Evolutionary conservation across 305 asterid genomes (phyloP), one percentile per base, ranked within the genome.

Genomic region (Fraxinus sp.): DNA sequence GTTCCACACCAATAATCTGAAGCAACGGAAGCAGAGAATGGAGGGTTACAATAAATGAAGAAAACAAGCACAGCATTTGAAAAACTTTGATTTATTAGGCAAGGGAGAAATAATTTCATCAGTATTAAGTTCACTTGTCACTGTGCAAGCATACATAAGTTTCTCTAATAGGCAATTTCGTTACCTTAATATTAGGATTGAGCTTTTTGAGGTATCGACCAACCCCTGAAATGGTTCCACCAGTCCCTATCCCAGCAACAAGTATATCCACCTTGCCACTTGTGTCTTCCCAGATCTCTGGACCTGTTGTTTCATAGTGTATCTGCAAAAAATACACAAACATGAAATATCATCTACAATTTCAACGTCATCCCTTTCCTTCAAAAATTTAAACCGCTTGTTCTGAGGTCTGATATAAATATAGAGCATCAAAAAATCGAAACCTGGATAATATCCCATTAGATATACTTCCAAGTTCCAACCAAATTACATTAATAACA

Each of bases 241-340:
- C 98, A 79, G 99, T 96, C 36, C 99, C 98, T 85, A 96, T 94
- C 77, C 98, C 98, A 35, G 99, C 98, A 87, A 96, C 97, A 87
- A 96, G 86, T 86, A 96, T 93, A 89, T 93, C 99, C 85, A 94
- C 92, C 88, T 91, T 91, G 79, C 99, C 99, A 76, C 86, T 93
- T 22, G 99, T 93, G 86, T 96, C 98, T 81, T 94, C 98, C 99
- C 99, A 96, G 79, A 96, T 96, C 93, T 94, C 99, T 20, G 99
- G 99, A 82, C 99, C 98, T 33, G 99, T 96, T 86, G 98, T 94
- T 89, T 96, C 99, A 85, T 85, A 94, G 85, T 96, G 99, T 85
- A 96, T 83, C 99, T 95, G 86, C 87, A 75, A 22, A 86, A 76
- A 72, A 64, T 13, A 32, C 52, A 68, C 33, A 7, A 14, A 77